phyloP scores from a whole-genome alignment of 495 filamentous ascomycete genomes.

The Trichocladium uniseriatum region DNA sequence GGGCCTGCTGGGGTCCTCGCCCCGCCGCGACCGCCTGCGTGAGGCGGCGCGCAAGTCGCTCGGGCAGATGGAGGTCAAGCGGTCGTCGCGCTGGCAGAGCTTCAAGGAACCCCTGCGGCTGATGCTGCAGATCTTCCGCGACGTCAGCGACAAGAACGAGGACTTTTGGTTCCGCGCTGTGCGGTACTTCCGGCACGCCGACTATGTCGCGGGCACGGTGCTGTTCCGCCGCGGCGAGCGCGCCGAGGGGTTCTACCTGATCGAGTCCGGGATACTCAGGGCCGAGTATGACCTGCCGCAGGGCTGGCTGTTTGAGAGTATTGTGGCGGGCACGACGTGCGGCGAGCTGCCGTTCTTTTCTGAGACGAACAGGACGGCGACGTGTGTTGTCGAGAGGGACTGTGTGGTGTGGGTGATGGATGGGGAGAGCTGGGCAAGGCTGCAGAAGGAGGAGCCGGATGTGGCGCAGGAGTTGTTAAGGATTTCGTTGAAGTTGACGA shows the following conservation, averaged over 20 bases:
- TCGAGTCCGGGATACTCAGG: slow-evolving; percentile 80
- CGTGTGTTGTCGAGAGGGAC: slow-evolving; percentile 71
- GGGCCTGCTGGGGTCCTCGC: slow-evolving; percentile 58
- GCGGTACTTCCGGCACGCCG: slow-evolving; percentile 59
- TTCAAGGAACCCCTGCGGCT: slow-evolving; percentile 86
- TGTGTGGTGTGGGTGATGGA: slow-evolving; percentile 76
- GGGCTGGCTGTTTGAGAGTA: slow-evolving; percentile 79
- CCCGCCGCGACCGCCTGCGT: slow-evolving; percentile 66
- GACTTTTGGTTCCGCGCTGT: slow-evolving; percentile 86
- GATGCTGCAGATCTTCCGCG: slow-evolving; percentile 85
- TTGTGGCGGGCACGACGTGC: slow-evolving; percentile 89
- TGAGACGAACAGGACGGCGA: slow-evolving; percentile 76
- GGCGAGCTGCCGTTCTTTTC: slow-evolving; percentile 95
- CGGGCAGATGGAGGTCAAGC: slow-evolving; percentile 41
- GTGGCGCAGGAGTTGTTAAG: slow-evolving; percentile 77
- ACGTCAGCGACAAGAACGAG: slow-evolving; percentile 71
- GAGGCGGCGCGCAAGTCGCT: slow-evolving; percentile 68
- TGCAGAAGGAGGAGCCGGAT: slow-evolving; percentile 61
- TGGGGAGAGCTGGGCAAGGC: slow-evolving; percentile 53
- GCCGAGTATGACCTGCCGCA: slow-evolving; percentile 86
- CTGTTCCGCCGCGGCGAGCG: slow-evolving; percentile 65
- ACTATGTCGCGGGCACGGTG: slow-evolving; percentile 56
- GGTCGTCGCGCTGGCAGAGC: slow-evolving; percentile 56
- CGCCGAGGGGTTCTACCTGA: slow-evolving; percentile 76
- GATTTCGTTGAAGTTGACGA: slow-evolving; percentile 77